phyloP scores from a whole-genome alignment of 768 basidiomycete genomes.

The Hortiboletus flavorubellus region DNA sequence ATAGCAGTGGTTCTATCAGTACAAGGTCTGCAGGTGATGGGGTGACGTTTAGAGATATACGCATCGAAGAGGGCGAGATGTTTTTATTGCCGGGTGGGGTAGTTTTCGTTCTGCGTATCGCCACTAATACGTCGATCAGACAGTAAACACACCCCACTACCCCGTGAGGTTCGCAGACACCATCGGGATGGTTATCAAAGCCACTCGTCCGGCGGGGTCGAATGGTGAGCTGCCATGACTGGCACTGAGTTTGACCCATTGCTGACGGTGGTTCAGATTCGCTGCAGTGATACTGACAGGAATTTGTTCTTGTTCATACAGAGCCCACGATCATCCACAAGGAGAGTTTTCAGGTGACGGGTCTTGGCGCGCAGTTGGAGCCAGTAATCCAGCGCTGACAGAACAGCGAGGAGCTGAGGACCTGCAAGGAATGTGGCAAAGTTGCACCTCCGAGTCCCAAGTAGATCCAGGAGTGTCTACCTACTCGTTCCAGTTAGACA shows the following conservation, averaged over 20 bases:
- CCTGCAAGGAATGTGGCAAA: slow-evolving; percentile 67
- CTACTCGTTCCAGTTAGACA: neutral
- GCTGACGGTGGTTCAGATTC: slow-evolving; percentile 54
- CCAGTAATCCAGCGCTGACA: slow-evolving; percentile 89
- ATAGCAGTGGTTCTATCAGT: slow-evolving; percentile 97
- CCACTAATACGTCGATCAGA: neutral
- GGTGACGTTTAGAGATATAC: slow-evolving; percentile 76
- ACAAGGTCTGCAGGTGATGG: slow-evolving; percentile 89
- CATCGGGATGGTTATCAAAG: slow-evolving; percentile 88
- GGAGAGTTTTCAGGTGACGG: slow-evolving; percentile 82
- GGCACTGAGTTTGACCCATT: neutral
- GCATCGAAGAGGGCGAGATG: slow-evolving; percentile 95
- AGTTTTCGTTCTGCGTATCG: neutral
- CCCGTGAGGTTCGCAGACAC: slow-evolving; percentile 90
- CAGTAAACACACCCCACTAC: slow-evolving; percentile 94
- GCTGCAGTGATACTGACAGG: slow-evolving; percentile 88
- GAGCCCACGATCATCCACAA: slow-evolving; percentile 77
- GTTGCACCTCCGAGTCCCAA: slow-evolving; percentile 60
- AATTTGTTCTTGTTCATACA: no score
- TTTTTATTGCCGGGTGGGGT: slow-evolving; percentile 84
- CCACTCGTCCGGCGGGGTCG: slow-evolving; percentile 70
- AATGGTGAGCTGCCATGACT: slow-evolving; percentile 50
- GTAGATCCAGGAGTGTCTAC: slow-evolving; percentile 24
- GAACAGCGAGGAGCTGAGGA: slow-evolving; percentile 56
- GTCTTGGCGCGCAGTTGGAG: slow-evolving; percentile 92